Evolutionary conservation across 306 rosid species (phyloP), one percentile per base, ranked within the genome.

Genomic region (Cyamopsis tetragonoloba): DNA sequence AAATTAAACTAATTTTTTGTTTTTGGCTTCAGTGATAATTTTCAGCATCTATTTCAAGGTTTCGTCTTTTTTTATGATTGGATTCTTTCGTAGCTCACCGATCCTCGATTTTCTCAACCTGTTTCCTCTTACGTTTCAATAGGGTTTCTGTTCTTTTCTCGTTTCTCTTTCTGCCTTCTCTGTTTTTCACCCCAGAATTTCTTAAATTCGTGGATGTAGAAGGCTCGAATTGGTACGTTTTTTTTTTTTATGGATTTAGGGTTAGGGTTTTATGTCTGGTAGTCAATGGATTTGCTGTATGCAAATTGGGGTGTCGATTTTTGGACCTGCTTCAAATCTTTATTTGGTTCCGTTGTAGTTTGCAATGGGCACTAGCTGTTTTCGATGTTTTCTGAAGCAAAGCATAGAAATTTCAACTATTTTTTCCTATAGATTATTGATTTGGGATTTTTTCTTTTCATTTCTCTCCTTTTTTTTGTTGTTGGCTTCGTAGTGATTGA

Each of bases 11-110:
- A 15, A 68, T 7, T 14, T 72, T 60, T 19, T 17, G 47, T 24
- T 34, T 49, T 59, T 75, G 56, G 64, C 57, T 48, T 34, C 14
- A 39, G 74, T 44, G 62, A 79, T 61, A 59, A 19, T 70, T 57
- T 71, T n/a, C 64, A 68, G 77, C 83, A 82, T 84, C 76, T 68
- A 71, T 83, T 76, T 51, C 87, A 31, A 67, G 79, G 86, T 72
- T 81, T 74, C 82, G 77, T 65, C 76, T 28, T 74, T 59, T 59
- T 63, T 74, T 62, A 79, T 82, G 81, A 80, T 81, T 79, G 80
- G 88, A 83, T 84, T 87, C 89, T 82, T 82, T 79, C 80, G 79
- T 71, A 79, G 85, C 82, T 66, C 78, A 61, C 77, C n/a, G 74
- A 44, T 72, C 79, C 86, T 83, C 86, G 88, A 78, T 78, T 86